Base-by-base conservation (phyloP, 2,329 filamentous ascomycete genomes). In the Fusarium nurragi region DNA sequence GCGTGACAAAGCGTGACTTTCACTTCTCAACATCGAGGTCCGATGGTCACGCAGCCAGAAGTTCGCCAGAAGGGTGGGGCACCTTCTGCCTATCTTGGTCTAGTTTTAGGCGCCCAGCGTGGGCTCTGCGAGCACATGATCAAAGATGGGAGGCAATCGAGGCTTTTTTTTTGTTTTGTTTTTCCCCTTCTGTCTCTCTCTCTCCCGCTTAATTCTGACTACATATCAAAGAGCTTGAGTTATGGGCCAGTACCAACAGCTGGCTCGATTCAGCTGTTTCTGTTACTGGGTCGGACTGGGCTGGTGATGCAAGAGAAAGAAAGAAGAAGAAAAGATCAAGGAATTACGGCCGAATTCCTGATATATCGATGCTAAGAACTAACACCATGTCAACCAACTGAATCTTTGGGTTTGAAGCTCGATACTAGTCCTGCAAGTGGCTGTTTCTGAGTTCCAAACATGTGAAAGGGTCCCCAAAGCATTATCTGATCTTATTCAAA, bases 1-100 rank as follows among this genome's bases (percentile, higher is more conserved):
- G 65, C 65, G 65, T 67, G 65, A 67, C 54, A 64, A 64, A 56
- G 64, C 66, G 63, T 69, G 67, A 69, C 67, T 69, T 69, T 61
- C 40, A 48, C 52, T 53, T 40, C 26, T 66, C 54, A 52, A 61
- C 28, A 41, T 63, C 45, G 59, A 54, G 22, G 39, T 65, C 57
- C 47, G 52, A 37, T 53, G 64, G 64, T 66, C 64, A 66, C 64
- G 58, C 63, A 52, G 58, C 48, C 58, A 57, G 30, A 64, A 51
- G 64, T 64, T 65, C 63, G 44, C 46, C 61, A 68, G 44, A 61
- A 61, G 45, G 60, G 65, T 68, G 57, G 57, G 58, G 47, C 57
- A 65, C 65, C 48, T 40, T 64, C 16, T 40, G 40, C 54, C 49
- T 54, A 51, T 60, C 41, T 37, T 28, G 51, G 63, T 38, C 51